Conservation (phyloP, 495 filamentous ascomycete species). For the Penicillium chermesinum region DNA sequence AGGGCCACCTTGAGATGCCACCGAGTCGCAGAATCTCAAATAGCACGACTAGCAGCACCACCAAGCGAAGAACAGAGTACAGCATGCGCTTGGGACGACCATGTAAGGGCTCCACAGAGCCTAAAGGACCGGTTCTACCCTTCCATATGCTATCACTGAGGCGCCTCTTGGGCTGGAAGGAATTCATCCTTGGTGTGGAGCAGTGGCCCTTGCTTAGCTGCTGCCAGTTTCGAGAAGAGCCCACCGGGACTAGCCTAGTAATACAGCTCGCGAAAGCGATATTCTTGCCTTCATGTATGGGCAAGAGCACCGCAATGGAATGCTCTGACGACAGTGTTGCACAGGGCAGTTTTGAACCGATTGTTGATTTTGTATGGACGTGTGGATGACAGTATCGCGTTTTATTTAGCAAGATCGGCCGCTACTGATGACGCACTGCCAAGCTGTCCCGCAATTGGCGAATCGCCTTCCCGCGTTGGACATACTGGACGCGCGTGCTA, state of each 20-base stretch:
- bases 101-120: background rate
- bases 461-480: background rate
- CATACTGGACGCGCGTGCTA: too few species aligned
- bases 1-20: background rate
- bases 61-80: background rate
- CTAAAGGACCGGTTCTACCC: background rate
- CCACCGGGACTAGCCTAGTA: too few species aligned
- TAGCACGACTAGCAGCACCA: background rate
- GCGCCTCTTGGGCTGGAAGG: background rate
- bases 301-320: too few species aligned
- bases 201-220: background rate
- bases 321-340: too few species aligned
- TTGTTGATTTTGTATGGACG: too few species aligned
- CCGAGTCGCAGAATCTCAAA: background rate
- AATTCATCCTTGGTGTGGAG: background rate
- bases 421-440: background rate
- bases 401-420: background rate
- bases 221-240: too few species aligned
- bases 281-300: too few species aligned
- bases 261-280: too few species aligned
- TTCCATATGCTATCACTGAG: background rate
- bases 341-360: too few species aligned
- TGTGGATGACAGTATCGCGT: background rate
- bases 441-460: background rate
- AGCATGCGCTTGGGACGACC: background rate